A percentile compares a stretch with the other conserved stretches of the same genome.
Conservation (phyloP, 805 yeast species). For the Wickerhamomyces queroliae region DNA sequence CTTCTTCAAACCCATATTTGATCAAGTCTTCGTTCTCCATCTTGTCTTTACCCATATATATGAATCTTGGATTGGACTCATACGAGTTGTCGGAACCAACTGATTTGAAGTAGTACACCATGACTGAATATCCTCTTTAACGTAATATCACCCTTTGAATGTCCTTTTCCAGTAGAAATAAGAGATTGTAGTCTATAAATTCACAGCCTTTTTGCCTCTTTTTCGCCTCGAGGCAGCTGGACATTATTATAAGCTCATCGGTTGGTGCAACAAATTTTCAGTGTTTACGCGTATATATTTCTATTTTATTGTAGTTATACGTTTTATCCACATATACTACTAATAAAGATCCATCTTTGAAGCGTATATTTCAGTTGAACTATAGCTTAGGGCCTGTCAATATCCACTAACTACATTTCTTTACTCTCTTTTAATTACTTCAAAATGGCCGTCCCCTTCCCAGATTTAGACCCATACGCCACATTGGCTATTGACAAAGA, state of each 20-base stretch:
- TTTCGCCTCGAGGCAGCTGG: no score
- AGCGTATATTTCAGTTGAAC: no score
- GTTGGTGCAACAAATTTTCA: not conserved
- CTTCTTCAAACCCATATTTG: slow-evolving; percentile 57
- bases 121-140: slow-evolving; percentile 7
- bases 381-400: no score
- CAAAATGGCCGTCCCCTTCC: slow-evolving; percentile 31
- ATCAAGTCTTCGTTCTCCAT: slow-evolving; percentile 60
- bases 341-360: no score
- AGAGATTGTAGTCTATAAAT: not conserved
- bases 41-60: slow-evolving; percentile 73
- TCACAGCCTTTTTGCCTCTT: no score
- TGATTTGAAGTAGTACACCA: slow-evolving; percentile 41
- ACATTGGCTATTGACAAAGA: slow-evolving; percentile 35
- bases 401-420: no score
- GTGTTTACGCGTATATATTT: not conserved
- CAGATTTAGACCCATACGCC: slow-evolving; percentile 59
- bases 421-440: no score
- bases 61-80: slow-evolving; percentile 25
- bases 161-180: not conserved
- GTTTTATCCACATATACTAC: no score
- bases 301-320: no score
- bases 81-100: slow-evolving; percentile 27
- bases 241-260: slow-evolving; percentile 1
- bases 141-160: not conserved